These are phyloP conservation scores for Aspergillus biplanus DNA, from an alignment of 495 filamentous ascomycete species.

Conservation along the genomic window DNA sequence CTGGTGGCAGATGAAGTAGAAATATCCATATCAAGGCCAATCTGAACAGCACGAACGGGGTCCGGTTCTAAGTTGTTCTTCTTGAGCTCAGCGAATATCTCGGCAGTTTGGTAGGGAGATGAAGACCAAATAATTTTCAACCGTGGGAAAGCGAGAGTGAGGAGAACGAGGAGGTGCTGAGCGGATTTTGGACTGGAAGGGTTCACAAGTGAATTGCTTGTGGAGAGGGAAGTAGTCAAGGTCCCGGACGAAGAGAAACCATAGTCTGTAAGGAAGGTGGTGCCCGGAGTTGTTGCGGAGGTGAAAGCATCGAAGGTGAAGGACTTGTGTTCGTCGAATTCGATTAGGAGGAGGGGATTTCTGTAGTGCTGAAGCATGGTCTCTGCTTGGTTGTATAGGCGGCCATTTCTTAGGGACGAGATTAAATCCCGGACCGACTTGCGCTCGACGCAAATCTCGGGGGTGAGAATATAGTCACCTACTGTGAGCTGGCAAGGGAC, in stretches of 20 bases:
- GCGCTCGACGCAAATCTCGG: slow-evolving; percentile 88
- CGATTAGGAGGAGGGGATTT: slow-evolving; percentile 87
- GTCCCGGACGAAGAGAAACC: slow-evolving; percentile 68
- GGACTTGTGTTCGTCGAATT: slow-evolving; percentile 96
- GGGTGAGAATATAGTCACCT: slow-evolving; percentile 92
- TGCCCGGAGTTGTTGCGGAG: slow-evolving; percentile 38
- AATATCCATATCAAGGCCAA: slow-evolving; percentile 71
- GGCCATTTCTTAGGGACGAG: slow-evolving; percentile 85
- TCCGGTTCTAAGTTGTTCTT: slow-evolving; percentile 87
- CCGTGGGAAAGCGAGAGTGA: slow-evolving; percentile 89
- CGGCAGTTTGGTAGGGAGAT: slow-evolving; percentile 92
- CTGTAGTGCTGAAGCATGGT: slow-evolving; percentile 94
- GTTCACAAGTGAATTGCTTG: slow-evolving; percentile 46
- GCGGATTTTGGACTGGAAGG: slow-evolving; percentile 66
- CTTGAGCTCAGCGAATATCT: slow-evolving; percentile 94
- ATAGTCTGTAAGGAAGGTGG: slow-evolving; percentile 55
- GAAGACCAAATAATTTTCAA: slow-evolving; percentile 93
- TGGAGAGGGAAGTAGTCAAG: slow-evolving; percentile 52
- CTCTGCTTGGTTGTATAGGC: slow-evolving; percentile 90
- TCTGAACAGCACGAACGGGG: slow-evolving; percentile 80
- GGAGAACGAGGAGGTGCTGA: slow-evolving; percentile 88
- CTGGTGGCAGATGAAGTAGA: slow-evolving; percentile 54
- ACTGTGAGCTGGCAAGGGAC: slow-evolving; percentile 96
- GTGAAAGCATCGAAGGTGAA: slow-evolving; percentile 96
- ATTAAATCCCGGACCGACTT: slow-evolving; percentile 93